Conservation (phyloP, 257 asterid species). For the Handroanthus guayacan region DNA sequence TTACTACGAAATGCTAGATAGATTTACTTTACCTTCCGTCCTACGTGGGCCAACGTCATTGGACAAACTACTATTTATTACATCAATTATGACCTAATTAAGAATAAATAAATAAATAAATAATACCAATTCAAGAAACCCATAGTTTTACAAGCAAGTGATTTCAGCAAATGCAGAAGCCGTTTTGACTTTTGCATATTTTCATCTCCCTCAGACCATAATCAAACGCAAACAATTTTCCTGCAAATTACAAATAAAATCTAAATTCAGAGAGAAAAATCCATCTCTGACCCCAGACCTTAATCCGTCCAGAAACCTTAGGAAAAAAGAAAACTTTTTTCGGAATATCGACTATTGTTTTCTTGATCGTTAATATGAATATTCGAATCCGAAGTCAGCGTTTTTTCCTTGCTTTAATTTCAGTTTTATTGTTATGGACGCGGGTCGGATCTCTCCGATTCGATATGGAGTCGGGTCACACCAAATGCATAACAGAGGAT, state of each 20-base stretch:
- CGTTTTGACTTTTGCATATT: conserved; percentile 32
- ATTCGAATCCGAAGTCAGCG: conserved; percentile 42
- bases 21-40: conserved; percentile 15
- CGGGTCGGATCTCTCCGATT: conserved; percentile 77
- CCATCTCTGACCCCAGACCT: not conserved
- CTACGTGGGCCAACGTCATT: conserved; percentile 41
- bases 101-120: not conserved
- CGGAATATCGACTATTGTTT: conserved; percentile 1
- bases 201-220: conserved; percentile 21
- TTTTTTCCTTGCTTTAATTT: conserved; percentile 44
- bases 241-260: conserved; percentile 10
- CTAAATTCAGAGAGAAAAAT: conserved; percentile 28
- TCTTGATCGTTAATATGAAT: conserved; percentile 37
- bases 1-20: not conserved
- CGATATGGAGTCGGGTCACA: conserved; percentile 82
- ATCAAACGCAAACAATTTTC: conserved; percentile 1
- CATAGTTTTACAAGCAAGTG: conserved; percentile 4
- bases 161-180: conserved; percentile 15
- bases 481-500: conserved; percentile 98
- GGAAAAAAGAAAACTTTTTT: not conserved
- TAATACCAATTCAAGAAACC: not conserved
- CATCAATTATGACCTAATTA: conserved; percentile 41
- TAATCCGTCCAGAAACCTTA: conserved; percentile 15
- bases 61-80: conserved; percentile 28
- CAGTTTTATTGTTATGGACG: conserved; percentile 52